Percentiles rank a stretch among this genome's conserved stretches.
Evolutionary conservation across 345 rosid genomes (phyloP).

Genomic region (Moricandia arvensis): DNA sequence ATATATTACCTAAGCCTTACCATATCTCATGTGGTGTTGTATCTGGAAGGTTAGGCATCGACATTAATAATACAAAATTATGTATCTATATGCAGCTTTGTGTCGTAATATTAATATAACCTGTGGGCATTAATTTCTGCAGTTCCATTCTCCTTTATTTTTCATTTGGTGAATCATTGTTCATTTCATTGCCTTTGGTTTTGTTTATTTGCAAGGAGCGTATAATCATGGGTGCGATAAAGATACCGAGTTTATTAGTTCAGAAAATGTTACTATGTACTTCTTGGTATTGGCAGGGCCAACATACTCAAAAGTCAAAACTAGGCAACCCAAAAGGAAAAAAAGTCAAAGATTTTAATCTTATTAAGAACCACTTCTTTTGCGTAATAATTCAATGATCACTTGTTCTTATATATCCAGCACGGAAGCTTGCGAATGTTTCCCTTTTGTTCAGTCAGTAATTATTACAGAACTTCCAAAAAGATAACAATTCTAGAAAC

Average conservation of each 20-base stretch:
- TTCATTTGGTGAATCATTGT: conserved; percentile 14
- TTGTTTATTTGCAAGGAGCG: conserved; percentile 11
- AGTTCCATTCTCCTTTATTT: conserved; percentile 1
- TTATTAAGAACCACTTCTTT: not conserved
- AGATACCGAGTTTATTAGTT: not conserved
- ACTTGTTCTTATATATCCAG: conserved; percentile 21
- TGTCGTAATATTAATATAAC: conserved; percentile 6
- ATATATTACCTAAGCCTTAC: not conserved
- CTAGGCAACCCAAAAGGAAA: not conserved
- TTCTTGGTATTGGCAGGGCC: conserved; percentile 6
- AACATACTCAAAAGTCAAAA: conserved; percentile 16
- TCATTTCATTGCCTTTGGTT: conserved; percentile 8
- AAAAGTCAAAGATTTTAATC: conserved; percentile 9
- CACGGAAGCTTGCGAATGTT: conserved; percentile 18
- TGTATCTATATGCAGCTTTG: conserved; percentile 18
- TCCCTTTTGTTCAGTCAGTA: conserved; percentile 5
- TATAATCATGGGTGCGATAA: not conserved
- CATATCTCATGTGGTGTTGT: conserved; percentile 33
- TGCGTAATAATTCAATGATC: conserved; percentile 23
- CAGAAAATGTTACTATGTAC: not conserved
- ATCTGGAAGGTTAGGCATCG: conserved; percentile 31
- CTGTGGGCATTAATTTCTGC: conserved; percentile 22
- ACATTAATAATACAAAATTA: conserved; percentile 20
- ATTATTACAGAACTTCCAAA: conserved; percentile 4
- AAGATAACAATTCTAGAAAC: not conserved